Conservation (phyloP, 192 early-diverging fungal genomes). For the Coemansia sp. region DNA sequence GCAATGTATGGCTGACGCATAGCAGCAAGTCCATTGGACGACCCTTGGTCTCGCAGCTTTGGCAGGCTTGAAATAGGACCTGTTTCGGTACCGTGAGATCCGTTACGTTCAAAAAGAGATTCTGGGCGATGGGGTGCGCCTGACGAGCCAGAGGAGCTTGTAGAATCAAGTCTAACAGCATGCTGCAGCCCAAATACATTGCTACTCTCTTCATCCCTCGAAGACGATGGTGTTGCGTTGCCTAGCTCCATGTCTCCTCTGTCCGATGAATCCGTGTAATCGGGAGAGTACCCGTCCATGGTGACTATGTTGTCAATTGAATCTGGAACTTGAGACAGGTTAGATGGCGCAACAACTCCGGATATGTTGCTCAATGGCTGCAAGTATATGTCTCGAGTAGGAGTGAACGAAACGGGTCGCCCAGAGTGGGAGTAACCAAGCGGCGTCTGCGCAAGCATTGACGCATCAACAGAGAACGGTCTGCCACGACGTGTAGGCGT, state of each 20-base stretch:
- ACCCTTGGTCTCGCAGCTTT: conserved; percentile 6
- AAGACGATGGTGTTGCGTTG: background rate
- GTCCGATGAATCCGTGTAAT: conserved; percentile 25
- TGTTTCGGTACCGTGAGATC: conserved; percentile 30
- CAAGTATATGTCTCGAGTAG: conserved; percentile 40
- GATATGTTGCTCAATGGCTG: conserved; percentile 30
- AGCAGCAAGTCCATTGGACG: background rate
- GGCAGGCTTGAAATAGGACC: conserved; percentile 37
- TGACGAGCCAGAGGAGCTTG: conserved; percentile 28
- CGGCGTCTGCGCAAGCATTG: conserved; percentile 39
- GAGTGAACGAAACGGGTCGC: conserved; percentile 18
- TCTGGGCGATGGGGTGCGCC: conserved; percentile 14
- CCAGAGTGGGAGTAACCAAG: conserved; percentile 12
- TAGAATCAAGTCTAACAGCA: background rate
- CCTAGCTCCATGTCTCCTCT: background rate
- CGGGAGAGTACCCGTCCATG: conserved; percentile 43
- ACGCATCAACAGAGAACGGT: conserved; percentile 45
- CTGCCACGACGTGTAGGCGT: conserved; percentile 30
- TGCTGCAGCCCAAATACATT: background rate
- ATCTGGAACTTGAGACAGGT: conserved; percentile 13
- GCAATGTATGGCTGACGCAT: background rate
- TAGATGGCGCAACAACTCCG: background rate
- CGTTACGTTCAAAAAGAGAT: conserved; percentile 32
- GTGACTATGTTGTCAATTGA: conserved; percentile 5
- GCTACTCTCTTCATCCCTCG: conserved; percentile 7